Conservation (phyloP, 2,329 filamentous ascomycete genomes). For the Fusarium tjaetaba region DNA sequence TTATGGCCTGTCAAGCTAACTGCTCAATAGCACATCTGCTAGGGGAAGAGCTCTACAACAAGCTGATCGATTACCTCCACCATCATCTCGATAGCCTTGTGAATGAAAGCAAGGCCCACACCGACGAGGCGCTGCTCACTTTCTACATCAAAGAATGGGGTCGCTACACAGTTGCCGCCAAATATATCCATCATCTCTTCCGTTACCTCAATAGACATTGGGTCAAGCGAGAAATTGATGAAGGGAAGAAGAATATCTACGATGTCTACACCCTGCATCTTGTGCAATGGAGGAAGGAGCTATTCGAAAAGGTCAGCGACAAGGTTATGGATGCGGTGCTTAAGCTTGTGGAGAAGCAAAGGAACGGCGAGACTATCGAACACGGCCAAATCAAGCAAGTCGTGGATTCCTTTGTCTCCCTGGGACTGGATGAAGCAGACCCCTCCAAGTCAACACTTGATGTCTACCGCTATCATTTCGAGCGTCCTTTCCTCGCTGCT, state of each 20-base stretch:
- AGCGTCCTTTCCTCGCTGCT: slow-evolving; percentile 87
- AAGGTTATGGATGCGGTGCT: slow-evolving; percentile 97
- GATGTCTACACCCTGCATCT: slow-evolving; percentile 98
- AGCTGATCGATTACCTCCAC: slow-evolving; percentile 86
- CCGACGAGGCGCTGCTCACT: slow-evolving; percentile 86
- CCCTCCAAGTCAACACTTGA: slow-evolving; percentile 94
- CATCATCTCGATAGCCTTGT: slow-evolving; percentile 78
- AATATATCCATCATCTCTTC: slow-evolving; percentile 98
- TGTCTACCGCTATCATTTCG: slow-evolving; percentile 92
- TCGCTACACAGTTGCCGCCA: slow-evolving; percentile 92
- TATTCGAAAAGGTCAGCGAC: slow-evolving; percentile 83
- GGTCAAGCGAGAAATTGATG: slow-evolving; percentile 99
- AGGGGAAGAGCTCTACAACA: slow-evolving; percentile 94
- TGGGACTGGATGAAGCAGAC: slow-evolving; percentile 93
- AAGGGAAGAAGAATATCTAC: slow-evolving; percentile 97
- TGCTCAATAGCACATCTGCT: slow-evolving; percentile 79
- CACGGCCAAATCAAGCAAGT: slow-evolving; percentile 97
- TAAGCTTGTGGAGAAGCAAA: slow-evolving; percentile 95
- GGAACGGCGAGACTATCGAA: slow-evolving; percentile 97
- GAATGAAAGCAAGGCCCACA: slow-evolving; percentile 78
- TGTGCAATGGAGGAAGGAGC: slow-evolving; percentile 92
- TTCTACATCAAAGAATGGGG: slow-evolving; percentile 99
- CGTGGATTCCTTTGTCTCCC: slow-evolving; percentile 94
- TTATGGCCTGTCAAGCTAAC: slow-evolving; percentile 22
- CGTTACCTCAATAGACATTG: slow-evolving; percentile 96